These are phyloP conservation scores for Ascobolus immersus DNA, from an alignment of 495 filamentous ascomycete genomes.

Conservation along the genomic window DNA sequence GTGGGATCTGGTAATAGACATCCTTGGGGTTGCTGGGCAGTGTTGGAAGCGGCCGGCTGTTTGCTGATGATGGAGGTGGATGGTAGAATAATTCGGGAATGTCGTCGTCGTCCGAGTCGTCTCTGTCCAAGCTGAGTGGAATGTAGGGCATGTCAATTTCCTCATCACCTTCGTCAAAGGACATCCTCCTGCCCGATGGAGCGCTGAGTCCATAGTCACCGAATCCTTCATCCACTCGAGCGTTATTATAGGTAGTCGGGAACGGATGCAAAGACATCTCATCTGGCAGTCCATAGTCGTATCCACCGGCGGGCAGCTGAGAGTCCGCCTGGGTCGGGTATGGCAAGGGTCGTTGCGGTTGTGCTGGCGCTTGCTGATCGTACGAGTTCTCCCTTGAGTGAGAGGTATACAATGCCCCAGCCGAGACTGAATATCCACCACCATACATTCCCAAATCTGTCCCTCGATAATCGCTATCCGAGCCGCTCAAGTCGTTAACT, in stretches of 20 bases:
- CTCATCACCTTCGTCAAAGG: slow-evolving; percentile 90
- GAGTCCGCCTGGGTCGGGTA: slow-evolving; percentile 9
- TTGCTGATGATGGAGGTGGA: slow-evolving; percentile 21
- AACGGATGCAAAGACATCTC: slow-evolving; percentile 35
- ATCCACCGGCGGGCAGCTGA: slow-evolving; percentile 10
- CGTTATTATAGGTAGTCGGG: slow-evolving; percentile 24
- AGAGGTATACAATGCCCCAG: neutral
- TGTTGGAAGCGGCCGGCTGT: slow-evolving; percentile 6
- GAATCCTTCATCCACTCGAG: slow-evolving; percentile 46
- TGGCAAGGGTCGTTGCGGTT: slow-evolving; percentile 23
- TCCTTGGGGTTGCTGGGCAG: too few species aligned
- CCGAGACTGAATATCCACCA: slow-evolving; percentile 50
- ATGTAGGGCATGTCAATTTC: slow-evolving; percentile 28
- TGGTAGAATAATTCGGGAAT: slow-evolving; percentile 86
- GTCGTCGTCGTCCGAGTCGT: slow-evolving; percentile 46
- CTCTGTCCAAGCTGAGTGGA: slow-evolving; percentile 18
- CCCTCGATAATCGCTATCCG: slow-evolving; percentile 26
- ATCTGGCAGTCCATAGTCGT: slow-evolving; percentile 20
- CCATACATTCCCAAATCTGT: slow-evolving; percentile 51
- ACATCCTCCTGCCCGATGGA: slow-evolving; percentile 37
- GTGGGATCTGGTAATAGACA: too few species aligned
- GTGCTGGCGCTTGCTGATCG: slow-evolving; percentile 5
- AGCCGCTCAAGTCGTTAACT: slow-evolving; percentile 15
- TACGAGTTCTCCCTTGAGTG: neutral
- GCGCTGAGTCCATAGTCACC: slow-evolving; percentile 50